These are phyloP conservation scores for Beauveria pseudobassiana DNA, from an alignment of 2,329 filamentous ascomycete genomes.

Conservation along the genomic window DNA sequence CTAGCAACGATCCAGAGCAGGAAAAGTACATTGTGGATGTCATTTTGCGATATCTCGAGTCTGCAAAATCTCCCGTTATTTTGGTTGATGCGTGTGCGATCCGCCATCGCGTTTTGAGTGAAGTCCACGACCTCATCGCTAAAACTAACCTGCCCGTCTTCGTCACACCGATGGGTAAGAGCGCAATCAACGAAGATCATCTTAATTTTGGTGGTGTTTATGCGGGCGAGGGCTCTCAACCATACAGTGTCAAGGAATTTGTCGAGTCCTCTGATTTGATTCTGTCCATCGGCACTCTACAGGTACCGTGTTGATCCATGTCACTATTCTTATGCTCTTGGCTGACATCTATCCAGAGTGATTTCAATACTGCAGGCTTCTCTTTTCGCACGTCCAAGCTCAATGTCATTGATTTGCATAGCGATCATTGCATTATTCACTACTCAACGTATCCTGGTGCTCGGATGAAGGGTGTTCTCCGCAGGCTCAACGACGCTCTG, in stretches of 20 bases:
- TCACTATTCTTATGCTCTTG: not conserved
- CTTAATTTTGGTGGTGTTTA: constrained; percentile 79
- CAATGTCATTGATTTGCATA: constrained; percentile 75
- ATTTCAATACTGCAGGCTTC: constrained; percentile 80
- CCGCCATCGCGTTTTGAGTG: constrained; percentile 63
- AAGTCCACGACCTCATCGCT: constrained; percentile 64
- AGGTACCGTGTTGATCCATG: constrained; percentile 22
- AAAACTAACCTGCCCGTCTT: constrained; percentile 73
- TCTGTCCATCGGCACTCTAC: constrained; percentile 60
- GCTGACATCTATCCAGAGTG: constrained; percentile 39
- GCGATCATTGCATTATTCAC: constrained; percentile 62
- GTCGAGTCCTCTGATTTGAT: constrained; percentile 66
- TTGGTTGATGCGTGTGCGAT: constrained; percentile 79
- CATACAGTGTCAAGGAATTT: constrained; percentile 51
- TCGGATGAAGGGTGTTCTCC: constrained; percentile 70
- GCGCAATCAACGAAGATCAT: constrained; percentile 69
- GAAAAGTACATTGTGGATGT: constrained; percentile 81
- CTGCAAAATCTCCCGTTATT: constrained; percentile 67
- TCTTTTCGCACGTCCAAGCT: constrained; percentile 71
- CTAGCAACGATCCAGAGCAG: constrained; percentile 58
- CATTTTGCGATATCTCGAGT: constrained; percentile 63
- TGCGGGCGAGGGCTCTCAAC: constrained; percentile 66
- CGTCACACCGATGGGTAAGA: constrained; percentile 86
- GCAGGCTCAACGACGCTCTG: constrained; percentile 56
- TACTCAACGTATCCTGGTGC: constrained; percentile 74